Conservation (phyloP, 768 basidiomycete genomes). For the Collybiopsis luxurians region DNA sequence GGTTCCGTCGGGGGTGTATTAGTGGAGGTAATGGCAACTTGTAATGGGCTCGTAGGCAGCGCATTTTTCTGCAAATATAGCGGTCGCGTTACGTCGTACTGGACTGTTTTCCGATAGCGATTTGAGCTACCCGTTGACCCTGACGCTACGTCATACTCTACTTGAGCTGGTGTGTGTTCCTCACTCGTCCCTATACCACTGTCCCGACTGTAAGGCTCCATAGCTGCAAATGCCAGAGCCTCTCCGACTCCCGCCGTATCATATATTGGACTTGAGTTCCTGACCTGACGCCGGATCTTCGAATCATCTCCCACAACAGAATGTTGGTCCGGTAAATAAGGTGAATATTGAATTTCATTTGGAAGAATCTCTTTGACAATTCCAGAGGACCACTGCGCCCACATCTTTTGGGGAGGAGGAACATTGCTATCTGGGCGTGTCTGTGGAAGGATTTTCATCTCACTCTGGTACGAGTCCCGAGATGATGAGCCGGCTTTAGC, state of each 20-base stretch:
- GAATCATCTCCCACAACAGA: conserved; percentile 1
- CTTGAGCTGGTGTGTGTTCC: conserved; percentile 19
- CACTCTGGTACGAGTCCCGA: conserved; percentile 32
- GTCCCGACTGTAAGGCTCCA: conserved; percentile 27
- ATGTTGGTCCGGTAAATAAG: conserved; percentile 31
- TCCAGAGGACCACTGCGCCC: conserved; percentile 47
- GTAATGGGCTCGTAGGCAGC: not conserved
- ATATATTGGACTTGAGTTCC: conserved; percentile 33
- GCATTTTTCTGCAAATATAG: conserved; percentile 17
- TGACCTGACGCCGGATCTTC: conserved; percentile 1
- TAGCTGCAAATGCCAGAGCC: conserved; percentile 47
- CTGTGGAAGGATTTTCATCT: conserved; percentile 29
- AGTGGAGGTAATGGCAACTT: not conserved
- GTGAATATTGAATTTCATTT: conserved; percentile 46
- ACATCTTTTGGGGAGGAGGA: conserved; percentile 46
- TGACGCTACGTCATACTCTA: conserved; percentile 12
- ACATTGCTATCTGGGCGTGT: conserved; percentile 33
- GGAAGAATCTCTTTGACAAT: conserved; percentile 43
- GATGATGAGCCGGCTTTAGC: conserved; percentile 26
- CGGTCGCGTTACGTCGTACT: conserved; percentile 33
- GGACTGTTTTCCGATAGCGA: conserved; percentile 17
- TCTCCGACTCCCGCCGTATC: conserved; percentile 63
- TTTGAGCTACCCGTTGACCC: conserved; percentile 2
- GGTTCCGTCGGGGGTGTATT: not conserved
- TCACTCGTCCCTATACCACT: conserved; percentile 51